Conservation (phyloP, 331 rosid genomes). For the Acacia concinna region DNA sequence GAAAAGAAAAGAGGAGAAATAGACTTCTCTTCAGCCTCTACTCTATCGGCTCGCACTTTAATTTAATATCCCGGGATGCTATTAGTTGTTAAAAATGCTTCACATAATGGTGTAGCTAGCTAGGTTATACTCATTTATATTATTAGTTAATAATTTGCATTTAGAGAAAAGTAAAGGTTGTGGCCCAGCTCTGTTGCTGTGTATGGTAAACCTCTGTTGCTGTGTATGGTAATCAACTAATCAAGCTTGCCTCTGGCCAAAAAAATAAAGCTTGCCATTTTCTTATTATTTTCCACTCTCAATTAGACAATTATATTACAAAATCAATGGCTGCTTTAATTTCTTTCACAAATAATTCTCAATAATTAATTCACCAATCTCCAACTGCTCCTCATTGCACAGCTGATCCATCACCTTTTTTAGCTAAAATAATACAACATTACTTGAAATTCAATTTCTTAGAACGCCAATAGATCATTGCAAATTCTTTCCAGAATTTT, state of each 20-base stretch:
- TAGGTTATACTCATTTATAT: not conserved
- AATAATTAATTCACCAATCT: slow-evolving; percentile 4
- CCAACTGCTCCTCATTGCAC: slow-evolving; percentile 38
- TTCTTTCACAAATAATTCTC: not conserved
- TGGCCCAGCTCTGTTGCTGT: not conserved
- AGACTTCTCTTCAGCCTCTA: not conserved
- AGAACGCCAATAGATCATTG: not conserved
- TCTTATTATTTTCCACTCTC: slow-evolving; percentile 13
- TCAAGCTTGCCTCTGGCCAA: no score
- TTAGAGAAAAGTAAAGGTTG: not conserved
- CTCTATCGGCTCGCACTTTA: not conserved
- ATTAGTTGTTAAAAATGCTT: not conserved
- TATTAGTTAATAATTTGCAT: not conserved
- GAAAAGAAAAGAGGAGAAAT: no score
- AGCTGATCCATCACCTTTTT: slow-evolving; percentile 38
- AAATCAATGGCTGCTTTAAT: not conserved
- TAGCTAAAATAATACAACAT: slow-evolving; percentile 8
- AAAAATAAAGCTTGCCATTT: slow-evolving; percentile 29
- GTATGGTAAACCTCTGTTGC: not conserved
- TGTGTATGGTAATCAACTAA: not conserved
- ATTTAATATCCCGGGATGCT: not conserved
- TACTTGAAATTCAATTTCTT: slow-evolving; percentile 17
- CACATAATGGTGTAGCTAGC: not conserved
- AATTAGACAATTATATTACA: not conserved
- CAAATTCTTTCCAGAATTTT: not conserved